phyloP scores from a whole-genome alignment of 257 asterid species.

The Solanum arcanum region DNA sequence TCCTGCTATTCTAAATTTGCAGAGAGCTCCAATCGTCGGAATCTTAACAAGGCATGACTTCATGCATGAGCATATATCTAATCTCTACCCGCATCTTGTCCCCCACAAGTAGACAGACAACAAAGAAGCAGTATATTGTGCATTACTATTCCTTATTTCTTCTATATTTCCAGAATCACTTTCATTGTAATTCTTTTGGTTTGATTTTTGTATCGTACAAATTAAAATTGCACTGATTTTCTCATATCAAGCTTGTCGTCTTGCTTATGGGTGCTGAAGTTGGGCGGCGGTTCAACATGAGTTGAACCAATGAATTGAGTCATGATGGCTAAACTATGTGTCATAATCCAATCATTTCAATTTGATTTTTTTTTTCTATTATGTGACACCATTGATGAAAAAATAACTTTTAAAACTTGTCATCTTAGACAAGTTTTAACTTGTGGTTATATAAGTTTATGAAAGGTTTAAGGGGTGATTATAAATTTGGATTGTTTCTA shows the following conservation, averaged over 20 bases:
- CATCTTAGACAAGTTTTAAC: not conserved
- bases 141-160: not conserved
- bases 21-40: constrained; percentile 68
- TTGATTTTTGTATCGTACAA: not conserved
- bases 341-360: not conserved
- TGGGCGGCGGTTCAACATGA: not conserved
- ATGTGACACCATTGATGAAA: not conserved
- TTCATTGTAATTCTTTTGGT: not conserved
- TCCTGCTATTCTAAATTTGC: constrained; percentile 17
- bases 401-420: not conserved
- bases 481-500: not conserved
- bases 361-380: not conserved
- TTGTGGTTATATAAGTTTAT: not conserved
- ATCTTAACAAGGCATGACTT: constrained; percentile 78
- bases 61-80: constrained; percentile 69
- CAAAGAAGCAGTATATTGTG: not conserved
- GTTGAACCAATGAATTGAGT: not conserved
- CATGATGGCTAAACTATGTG: not conserved
- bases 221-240: not conserved
- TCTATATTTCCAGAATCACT: not conserved
- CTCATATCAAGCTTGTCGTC: not conserved
- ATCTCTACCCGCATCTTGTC: constrained; percentile 39
- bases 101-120: not conserved
- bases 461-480: not conserved
- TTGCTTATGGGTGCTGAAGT: not conserved